These are phyloP conservation scores for Cochlearia excelsa DNA, from an alignment of 345 rosid species.

Conservation along the genomic window DNA sequence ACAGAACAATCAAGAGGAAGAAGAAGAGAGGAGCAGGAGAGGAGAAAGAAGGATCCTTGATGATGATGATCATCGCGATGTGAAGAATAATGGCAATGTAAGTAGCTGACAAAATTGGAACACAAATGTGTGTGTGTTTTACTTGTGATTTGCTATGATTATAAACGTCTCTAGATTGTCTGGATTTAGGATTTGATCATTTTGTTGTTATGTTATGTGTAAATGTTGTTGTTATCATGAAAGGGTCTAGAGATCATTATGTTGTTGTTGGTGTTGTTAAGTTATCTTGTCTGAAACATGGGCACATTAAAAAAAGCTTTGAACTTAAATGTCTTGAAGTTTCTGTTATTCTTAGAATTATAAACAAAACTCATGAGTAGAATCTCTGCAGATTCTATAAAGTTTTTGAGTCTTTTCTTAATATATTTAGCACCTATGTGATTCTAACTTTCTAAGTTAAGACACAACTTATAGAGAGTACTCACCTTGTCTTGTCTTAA, in stretches of 20 bases:
- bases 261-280: constrained; percentile 13
- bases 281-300: constrained; percentile 22
- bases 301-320: constrained; percentile 20
- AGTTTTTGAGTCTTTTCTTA: no score
- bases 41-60: constrained; percentile 20
- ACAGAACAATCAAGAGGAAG: constrained; percentile 43
- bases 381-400: background rate
- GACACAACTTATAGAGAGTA: background rate
- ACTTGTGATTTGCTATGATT: constrained; percentile 19
- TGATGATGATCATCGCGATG: constrained; percentile 21
- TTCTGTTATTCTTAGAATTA: background rate
- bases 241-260: constrained; percentile 4
- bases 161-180: constrained; percentile 6
- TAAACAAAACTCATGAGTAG: background rate
- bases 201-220: constrained; percentile 27
- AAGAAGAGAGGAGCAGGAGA: constrained; percentile 25
- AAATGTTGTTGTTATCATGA: constrained; percentile 27
- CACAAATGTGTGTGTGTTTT: constrained; percentile 2
- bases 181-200: constrained; percentile 20
- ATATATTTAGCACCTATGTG: no score
- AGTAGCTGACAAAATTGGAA: constrained; percentile 32
- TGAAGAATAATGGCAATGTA: constrained; percentile 36
- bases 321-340: constrained; percentile 9
- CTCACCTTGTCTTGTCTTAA: no score
- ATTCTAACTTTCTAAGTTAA: background rate